Base-by-base conservation (phyloP, 2,329 filamentous ascomycete genomes). In the Curvularia hawaiiensis region DNA sequence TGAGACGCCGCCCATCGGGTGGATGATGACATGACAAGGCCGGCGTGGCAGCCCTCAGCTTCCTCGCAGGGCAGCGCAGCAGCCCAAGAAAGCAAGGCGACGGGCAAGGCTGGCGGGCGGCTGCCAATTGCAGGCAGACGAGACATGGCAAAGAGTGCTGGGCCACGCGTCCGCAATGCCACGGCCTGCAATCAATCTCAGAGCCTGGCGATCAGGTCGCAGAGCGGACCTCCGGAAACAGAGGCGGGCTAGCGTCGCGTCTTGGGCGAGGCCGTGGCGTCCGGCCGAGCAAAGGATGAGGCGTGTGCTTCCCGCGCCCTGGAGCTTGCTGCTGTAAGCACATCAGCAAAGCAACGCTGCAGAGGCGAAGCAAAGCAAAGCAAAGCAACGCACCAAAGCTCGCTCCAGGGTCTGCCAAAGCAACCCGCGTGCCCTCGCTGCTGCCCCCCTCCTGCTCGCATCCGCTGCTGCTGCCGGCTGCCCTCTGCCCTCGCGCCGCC, bases 221-320 rank as follows among this genome's bases (percentile, higher is more conserved):
- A 47, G 12, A 31, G 52, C 52, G 55, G 55, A 44, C 46, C 45
- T 26, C 50, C 28, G 43, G 41, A 53, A 43, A 39, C 50, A 45
- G 30, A 49, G 51, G 35, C 33, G 22, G 31, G 45, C 44, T 52
- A 41, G 50, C 44, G 38, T 55, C 51, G 58, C 48, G 33, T 41
- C 39, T 47, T 50, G 55, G 51, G 44, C 52, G 52, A 59, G 49
- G 43, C 56, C 56, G 59, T 46, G 55, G 52, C 45, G 49, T 39
- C 54, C 57, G 57, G 54, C 56, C 58, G 58, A 60, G 50, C 31
- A 35, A 22, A 43, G 54, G 45, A 49, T 33, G 55, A 54, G 47
- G 50, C 58, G 58, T 58, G 53, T 54, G 50, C 55, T 58, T 58
- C 55, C 52, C 56, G 52, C 48, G 51, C 47, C 39, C 22, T 24